Evolutionary conservation across 116 monocot genomes (phyloP).

Genomic region (Trichopus zeylanicus): DNA sequence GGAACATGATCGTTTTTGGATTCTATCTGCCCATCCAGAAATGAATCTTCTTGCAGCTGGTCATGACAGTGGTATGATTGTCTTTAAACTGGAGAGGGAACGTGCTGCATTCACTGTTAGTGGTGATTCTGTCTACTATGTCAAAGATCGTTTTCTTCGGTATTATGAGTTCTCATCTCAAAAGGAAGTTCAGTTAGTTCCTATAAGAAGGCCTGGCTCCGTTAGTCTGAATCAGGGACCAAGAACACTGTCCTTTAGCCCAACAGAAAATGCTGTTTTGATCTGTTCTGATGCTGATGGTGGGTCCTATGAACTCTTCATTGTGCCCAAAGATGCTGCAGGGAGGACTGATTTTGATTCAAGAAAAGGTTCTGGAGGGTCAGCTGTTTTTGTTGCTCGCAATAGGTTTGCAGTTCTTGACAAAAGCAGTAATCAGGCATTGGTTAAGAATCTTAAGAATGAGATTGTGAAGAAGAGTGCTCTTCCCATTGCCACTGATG

Average conservation of each 20-base stretch:
- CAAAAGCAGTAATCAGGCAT: slow-evolving; percentile 57
- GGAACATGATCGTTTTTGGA: slow-evolving; percentile 96
- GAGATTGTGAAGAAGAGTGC: slow-evolving; percentile 73
- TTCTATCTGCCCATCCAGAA: slow-evolving; percentile 81
- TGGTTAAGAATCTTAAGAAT: slow-evolving; percentile 85
- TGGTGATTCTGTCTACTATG: slow-evolving; percentile 59
- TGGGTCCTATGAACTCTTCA: slow-evolving; percentile 77
- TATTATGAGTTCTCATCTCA: too few relatives aligned
- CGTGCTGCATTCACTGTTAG: slow-evolving; percentile 71
- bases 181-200: too few relatives aligned
- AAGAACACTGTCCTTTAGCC: slow-evolving; percentile 71
- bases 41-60: slow-evolving; percentile 94
- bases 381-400: slow-evolving; percentile 76
- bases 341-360: slow-evolving; percentile 69
- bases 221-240: slow-evolving; percentile 76
- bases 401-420: too few relatives aligned
- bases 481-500: slow-evolving; percentile 74
- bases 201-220: too few relatives aligned
- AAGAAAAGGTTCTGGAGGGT: slow-evolving; percentile 69
- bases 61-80: too few relatives aligned
- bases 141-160: too few relatives aligned
- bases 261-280: slow-evolving; percentile 85
- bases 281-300: slow-evolving; percentile 80
- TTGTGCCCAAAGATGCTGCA: slow-evolving; percentile 49
- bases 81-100: slow-evolving; percentile 90